phyloP scores from a whole-genome alignment of 2,329 filamentous ascomycete genomes.

The Colletotrichum tropicicola region DNA sequence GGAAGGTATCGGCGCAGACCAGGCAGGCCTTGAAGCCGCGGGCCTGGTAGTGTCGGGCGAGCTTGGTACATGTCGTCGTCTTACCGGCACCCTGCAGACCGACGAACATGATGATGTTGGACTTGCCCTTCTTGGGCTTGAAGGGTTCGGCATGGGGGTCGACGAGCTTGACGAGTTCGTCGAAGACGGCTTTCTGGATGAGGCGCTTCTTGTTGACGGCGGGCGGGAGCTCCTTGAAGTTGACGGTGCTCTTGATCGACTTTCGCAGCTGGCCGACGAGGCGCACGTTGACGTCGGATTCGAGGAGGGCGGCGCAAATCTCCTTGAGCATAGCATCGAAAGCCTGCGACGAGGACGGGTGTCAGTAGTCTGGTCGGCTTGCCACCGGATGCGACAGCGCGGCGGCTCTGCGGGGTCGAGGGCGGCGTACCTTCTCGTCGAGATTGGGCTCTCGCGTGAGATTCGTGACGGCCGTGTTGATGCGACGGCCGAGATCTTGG shows the following conservation, averaged over 20 bases:
- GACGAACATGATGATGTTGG: slow-evolving; percentile 99
- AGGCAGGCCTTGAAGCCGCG: slow-evolving; percentile 92
- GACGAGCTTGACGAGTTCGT: slow-evolving; percentile 94
- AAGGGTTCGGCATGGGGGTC: slow-evolving; percentile 96
- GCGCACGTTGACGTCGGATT: slow-evolving; percentile 96
- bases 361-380: not conserved
- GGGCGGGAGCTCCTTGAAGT: slow-evolving; percentile 91
- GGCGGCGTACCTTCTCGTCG: slow-evolving; percentile 82
- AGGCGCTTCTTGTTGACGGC: slow-evolving; percentile 98
- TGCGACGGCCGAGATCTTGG: slow-evolving; percentile 97
- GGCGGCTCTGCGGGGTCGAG: not conserved
- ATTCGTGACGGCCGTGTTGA: slow-evolving; percentile 95
- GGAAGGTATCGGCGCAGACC: slow-evolving; percentile 98
- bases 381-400: not conserved
- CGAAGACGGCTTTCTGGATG: slow-evolving; percentile 97
- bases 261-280: slow-evolving; percentile 92
- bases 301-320: slow-evolving; percentile 93
- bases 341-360: slow-evolving; percentile 61
- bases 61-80: slow-evolving; percentile 97
- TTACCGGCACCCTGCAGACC: slow-evolving; percentile 97
- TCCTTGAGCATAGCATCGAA: slow-evolving; percentile 99
- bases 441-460: slow-evolving; percentile 91
- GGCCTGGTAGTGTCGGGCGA: slow-evolving; percentile 93
- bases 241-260: slow-evolving; percentile 89
- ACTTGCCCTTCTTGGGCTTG: slow-evolving; percentile 94